phyloP scores from a whole-genome alignment of 108 stramenopile species.

The Cyclotella atomus region DNA sequence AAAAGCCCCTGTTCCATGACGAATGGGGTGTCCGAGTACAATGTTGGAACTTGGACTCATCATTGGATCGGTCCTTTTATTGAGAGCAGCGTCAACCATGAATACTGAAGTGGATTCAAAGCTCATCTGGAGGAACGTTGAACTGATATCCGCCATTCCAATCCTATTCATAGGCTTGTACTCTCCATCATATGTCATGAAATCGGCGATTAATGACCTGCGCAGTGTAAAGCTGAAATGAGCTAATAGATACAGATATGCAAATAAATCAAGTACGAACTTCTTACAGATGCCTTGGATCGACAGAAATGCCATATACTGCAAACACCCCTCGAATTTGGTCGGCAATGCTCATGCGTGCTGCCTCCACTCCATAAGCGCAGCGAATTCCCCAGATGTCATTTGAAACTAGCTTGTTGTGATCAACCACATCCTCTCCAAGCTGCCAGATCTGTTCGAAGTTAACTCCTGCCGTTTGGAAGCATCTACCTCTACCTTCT shows the following conservation, averaged over 20 bases:
- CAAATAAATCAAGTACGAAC: not conserved
- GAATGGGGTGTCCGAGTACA: constrained; percentile 91
- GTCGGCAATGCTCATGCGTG: constrained; percentile 90
- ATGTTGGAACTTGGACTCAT: constrained; percentile 93
- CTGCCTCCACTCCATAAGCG: constrained; percentile 98
- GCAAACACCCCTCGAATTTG: constrained; percentile 98
- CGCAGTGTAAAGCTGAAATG: not conserved
- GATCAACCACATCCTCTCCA: constrained; percentile 76
- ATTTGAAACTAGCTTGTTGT: constrained; percentile 87
- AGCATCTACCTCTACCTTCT: constrained; percentile 84
- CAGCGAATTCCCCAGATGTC: constrained; percentile 92
- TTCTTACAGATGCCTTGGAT: constrained; percentile 90
- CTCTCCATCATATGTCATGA: constrained; percentile 98
- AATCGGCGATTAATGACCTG: constrained; percentile 93
- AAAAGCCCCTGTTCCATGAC: constrained; percentile 95
- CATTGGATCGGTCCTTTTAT: constrained; percentile 70
- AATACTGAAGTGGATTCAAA: constrained; percentile 98
- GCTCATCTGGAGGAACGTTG: constrained; percentile 97
- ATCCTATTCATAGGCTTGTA: constrained; percentile 96
- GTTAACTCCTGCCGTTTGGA: constrained; percentile 96
- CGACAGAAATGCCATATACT: constrained; percentile 98
- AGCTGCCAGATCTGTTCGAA: constrained; percentile 94
- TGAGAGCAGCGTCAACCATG: constrained; percentile 91
- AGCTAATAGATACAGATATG: not conserved
- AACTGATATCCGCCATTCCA: constrained; percentile 91